Conservation (phyloP, 352 stramenopile species). For the Achlya hypogyna region DNA sequence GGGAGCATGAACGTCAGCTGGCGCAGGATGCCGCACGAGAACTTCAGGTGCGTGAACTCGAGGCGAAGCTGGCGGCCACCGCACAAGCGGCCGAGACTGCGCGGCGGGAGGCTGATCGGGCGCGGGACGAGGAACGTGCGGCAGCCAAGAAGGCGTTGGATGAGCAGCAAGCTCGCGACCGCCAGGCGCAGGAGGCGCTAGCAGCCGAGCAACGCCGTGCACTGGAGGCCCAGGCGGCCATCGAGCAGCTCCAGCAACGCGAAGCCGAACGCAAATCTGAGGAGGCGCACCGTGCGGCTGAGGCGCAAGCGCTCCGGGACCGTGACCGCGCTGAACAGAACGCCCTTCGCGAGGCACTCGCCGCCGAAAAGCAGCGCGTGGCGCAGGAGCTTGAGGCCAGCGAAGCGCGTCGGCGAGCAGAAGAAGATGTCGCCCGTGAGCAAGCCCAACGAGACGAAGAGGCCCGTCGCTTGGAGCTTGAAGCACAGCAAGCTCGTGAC, state of each 20-base stretch:
- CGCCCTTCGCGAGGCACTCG: background rate
- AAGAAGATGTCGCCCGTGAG: background rate
- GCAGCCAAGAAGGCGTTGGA: background rate
- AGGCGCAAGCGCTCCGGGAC: background rate
- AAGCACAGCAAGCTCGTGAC: background rate
- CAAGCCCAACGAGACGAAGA: background rate
- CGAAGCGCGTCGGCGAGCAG: background rate
- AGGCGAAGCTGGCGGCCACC: background rate
- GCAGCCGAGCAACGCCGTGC: background rate
- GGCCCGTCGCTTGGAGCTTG: no score
- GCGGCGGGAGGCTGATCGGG: background rate
- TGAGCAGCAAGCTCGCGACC: background rate
- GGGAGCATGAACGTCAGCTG: background rate
- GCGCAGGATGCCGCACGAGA: background rate
- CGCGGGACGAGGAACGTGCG: background rate
- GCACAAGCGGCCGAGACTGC: background rate
- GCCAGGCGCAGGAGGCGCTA: background rate
- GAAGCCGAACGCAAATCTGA: background rate
- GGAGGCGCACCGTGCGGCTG: background rate
- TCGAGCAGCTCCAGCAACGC: background rate
- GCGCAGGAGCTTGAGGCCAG: background rate
- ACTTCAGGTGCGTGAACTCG: background rate
- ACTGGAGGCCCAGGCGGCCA: background rate
- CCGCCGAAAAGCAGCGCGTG: background rate
- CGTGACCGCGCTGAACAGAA: background rate